Base-by-base conservation (phyloP, 1,284 basidiomycete genomes). In the Neolentinus lepideus region DNA sequence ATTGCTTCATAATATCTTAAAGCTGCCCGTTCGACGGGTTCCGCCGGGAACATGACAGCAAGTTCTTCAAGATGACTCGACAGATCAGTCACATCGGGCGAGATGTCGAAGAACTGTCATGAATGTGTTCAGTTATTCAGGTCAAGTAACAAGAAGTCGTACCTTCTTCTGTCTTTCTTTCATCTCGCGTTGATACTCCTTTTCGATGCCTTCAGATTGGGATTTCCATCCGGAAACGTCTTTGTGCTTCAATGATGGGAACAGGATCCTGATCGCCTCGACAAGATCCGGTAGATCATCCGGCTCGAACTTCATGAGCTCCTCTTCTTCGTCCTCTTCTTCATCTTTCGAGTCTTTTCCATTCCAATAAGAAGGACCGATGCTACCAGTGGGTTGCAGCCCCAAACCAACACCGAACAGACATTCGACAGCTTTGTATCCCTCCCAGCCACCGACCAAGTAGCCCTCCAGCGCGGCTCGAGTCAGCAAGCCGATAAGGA, bases 391-490 rank as follows among this genome's bases (percentile, higher is more conserved):
- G n/a, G 48, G 22, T n/a, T 51, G 22, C 51, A 80, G 67, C 1
- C 85, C 85, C 14, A 88, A 71, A 0, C 91, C 91, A 27, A 92
- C 77, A 1, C 84, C 82, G 45, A 93, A 71, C 38, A 93, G 67
- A 58, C 85, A 81, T 62, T 90, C 84, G n/a, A 84, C 78, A 2
- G 83, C 81, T 48, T 83, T 77, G 1, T 79, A 72, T 0, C 90
- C 87, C 33, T 77, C 78, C 91, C 91, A 93, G 1, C 85, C 85
- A 11, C 82, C 84, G 3, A 83, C 84, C 47, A 92, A 73, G 64
- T 92, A 93, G 0, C 90, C 91, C 64, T 93, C 90, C 53, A 93
- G 70, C 25, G 83, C 86, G 0, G 89, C 88, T 24, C 90, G 80
- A 2, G 89, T 90, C 24, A 92, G 73, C 24, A 93, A 70, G 1